Conservation (phyloP, 208 protist genomes). For the Balamuthia mandrillaris region DNA sequence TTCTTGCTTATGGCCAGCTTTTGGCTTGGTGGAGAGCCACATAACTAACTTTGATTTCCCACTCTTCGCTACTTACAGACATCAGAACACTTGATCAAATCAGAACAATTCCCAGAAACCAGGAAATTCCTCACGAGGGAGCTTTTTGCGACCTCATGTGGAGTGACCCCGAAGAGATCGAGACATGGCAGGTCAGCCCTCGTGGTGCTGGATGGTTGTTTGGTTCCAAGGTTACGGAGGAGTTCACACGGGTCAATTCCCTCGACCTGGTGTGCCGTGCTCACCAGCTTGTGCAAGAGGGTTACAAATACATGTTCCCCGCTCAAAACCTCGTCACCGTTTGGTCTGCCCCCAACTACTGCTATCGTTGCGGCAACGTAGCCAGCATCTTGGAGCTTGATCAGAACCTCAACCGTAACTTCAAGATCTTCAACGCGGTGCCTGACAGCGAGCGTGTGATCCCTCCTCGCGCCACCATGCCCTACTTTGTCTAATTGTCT, state of each 20-base stretch:
- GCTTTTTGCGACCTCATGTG: conserved; percentile 86
- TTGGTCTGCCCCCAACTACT: conserved; percentile 89
- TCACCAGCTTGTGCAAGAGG: conserved; percentile 87
- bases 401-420: conserved; percentile 64
- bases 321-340: conserved; percentile 79
- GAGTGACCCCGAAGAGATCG: conserved; percentile 87
- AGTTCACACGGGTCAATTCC: conserved; percentile 78
- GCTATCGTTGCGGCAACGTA: conserved; percentile 85
- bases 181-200: conserved; percentile 79
- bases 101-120: conserved; percentile 75
- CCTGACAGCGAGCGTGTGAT: conserved; percentile 51
- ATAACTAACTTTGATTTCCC: conserved; percentile 7
- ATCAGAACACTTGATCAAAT: conserved; percentile 84
- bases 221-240: conserved; percentile 69
- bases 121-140: conserved; percentile 88
- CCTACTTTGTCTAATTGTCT: conserved; percentile 77
- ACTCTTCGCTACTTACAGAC: conserved; percentile 39
- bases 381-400: conserved; percentile 79
- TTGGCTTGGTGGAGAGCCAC: too few species aligned
- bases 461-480: conserved; percentile 56
- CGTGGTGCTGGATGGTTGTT: conserved; percentile 87
- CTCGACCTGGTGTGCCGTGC: conserved; percentile 81
- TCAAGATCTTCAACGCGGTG: conserved; percentile 73
- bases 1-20: background rate
- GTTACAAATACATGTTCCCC: conserved; percentile 86